Base-by-base conservation (phyloP, 208 protist species). In the Baffinella frigidus region DNA sequence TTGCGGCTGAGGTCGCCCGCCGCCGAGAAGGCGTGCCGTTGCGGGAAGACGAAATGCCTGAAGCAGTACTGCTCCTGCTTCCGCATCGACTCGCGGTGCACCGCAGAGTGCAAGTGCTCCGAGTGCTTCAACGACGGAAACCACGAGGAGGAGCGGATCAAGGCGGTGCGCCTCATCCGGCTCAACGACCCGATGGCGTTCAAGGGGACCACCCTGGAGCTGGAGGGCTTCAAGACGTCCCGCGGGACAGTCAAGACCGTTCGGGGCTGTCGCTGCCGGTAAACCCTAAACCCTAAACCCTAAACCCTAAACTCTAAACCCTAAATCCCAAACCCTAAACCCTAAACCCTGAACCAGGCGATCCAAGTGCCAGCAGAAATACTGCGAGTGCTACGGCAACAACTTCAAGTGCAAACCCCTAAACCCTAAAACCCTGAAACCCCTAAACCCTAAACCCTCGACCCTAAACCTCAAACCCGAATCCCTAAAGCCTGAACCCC, bases 41-140 rank as follows among this genome's bases (percentile, higher is more conserved):
- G 83, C 30, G 83, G 83, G 3, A 10, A 51, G 2, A 90, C 83
- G 11, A 90, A 90, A 36, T 90, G 83, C 64, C 83, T 90, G 7
- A 90, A 90, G 61, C 83, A 90, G 41, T 90, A 90, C 56, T 90
- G 83, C 61, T 44, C 83, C 33, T 90, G 83, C 83, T 90, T 90
- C 38, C 45, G 83, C 1, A 90, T 38, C 35, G 83, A 90, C 43
- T 17, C 30, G 2, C 45, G 83, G 36, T 90, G 83, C 64, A 73
- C 83, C 30, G 43, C 35, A 14, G 83, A 90, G 9, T 90, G 83
- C 41, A 51, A 72, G 33, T 90, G 83, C 43, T 14, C 24, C 39
- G 83, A 90, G 27, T 90, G 83, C 83, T 27, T 30, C 41, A 90
- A 90, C n/a, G 83, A 90, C 41, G 83, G 83, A 35, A 5, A 43